Conservation (phyloP, 176 grass and related monocot species). For the Puya raimondii region DNA sequence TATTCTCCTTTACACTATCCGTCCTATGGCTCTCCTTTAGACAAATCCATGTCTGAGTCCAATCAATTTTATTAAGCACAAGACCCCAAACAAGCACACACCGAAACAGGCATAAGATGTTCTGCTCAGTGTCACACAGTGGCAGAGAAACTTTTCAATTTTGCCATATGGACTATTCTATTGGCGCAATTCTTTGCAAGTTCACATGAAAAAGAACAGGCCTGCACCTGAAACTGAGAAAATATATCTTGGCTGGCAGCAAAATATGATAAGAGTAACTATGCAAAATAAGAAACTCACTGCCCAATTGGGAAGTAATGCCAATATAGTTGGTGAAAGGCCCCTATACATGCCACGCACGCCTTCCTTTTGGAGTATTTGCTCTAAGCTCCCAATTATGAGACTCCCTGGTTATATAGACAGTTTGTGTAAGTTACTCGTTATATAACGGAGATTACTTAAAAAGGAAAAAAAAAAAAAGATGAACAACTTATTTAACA, state of each 20-base stretch:
- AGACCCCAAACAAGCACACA: background rate
- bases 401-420: slow-evolving; percentile 50
- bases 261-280: background rate
- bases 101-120: background rate
- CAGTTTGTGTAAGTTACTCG: background rate
- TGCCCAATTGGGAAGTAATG: slow-evolving; percentile 92
- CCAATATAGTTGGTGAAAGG: slow-evolving; percentile 75
- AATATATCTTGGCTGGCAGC: background rate
- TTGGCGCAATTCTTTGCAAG: background rate
- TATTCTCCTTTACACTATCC: no score
- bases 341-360: slow-evolving; percentile 83
- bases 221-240: background rate
- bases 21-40: no score
- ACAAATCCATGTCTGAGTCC: no score
- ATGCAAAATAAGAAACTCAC: slow-evolving; percentile 39
- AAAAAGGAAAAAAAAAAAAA: background rate
- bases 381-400: slow-evolving; percentile 74
- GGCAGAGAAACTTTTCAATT: background rate
- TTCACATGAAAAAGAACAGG: background rate
- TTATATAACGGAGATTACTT: background rate
- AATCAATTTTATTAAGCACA: no score
- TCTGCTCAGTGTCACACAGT: background rate
- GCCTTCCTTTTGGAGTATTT: slow-evolving; percentile 81
- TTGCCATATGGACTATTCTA: background rate
- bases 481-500: background rate